phyloP scores from a whole-genome alignment of 306 rosid species.

The Quercus bicolor region DNA sequence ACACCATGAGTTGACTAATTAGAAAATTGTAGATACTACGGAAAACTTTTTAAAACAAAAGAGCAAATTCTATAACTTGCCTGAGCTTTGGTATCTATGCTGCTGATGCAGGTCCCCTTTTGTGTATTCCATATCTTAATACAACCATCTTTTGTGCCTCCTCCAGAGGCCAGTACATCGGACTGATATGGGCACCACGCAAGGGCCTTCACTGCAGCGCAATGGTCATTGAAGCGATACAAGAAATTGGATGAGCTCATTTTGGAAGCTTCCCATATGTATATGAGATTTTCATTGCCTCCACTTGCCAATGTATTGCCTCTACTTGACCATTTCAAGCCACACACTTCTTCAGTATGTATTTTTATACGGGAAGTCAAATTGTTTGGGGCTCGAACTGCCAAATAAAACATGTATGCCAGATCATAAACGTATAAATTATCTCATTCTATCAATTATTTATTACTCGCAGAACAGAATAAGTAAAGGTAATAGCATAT shows the following conservation, averaged over 20 bases:
- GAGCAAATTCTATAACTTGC: slow-evolving; percentile 28
- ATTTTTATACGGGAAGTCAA: slow-evolving; percentile 34
- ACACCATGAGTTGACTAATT: not conserved
- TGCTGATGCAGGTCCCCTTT: slow-evolving; percentile 48
- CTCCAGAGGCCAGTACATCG: slow-evolving; percentile 69
- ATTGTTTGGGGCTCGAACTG: slow-evolving; percentile 56
- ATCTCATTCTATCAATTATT: not conserved
- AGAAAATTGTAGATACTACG: not conserved
- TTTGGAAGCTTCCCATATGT: slow-evolving; percentile 67
- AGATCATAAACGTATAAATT: not conserved
- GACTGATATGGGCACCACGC: slow-evolving; percentile 83
- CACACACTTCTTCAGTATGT: slow-evolving; percentile 62
- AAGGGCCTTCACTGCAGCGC: slow-evolving; percentile 76
- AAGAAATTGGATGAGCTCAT: slow-evolving; percentile 62
- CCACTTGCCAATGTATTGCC: slow-evolving; percentile 78
- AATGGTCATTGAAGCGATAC: slow-evolving; percentile 56
- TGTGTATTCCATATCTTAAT: slow-evolving; percentile 72
- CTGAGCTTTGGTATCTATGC: slow-evolving; percentile 65
- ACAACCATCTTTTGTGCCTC: slow-evolving; percentile 66
- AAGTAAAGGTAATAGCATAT: not conserved
- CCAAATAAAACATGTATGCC: slow-evolving; percentile 6
- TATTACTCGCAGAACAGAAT: not conserved
- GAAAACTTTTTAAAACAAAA: not conserved
- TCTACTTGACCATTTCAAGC: slow-evolving; percentile 72
- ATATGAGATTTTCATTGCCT: slow-evolving; percentile 68